These are phyloP conservation scores for Potentilla sterilis DNA, from an alignment of 306 rosid genomes.

Conservation along the genomic window DNA sequence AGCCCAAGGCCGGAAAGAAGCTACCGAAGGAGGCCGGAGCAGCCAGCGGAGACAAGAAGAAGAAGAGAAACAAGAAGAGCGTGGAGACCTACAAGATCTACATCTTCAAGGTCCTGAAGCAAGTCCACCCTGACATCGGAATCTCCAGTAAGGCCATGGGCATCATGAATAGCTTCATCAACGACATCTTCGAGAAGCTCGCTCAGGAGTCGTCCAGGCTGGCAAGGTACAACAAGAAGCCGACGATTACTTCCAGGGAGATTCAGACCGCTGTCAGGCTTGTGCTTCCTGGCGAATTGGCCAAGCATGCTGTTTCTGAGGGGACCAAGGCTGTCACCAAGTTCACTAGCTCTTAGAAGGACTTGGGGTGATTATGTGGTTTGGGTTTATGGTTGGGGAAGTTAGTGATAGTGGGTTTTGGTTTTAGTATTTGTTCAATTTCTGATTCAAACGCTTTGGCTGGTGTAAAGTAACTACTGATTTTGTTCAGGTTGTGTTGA, in stretches of 20 bases:
- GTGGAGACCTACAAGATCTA: constrained; percentile 71
- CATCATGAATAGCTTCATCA: constrained; percentile 77
- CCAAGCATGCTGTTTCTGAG: constrained; percentile 78
- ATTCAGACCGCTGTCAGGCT: constrained; percentile 75
- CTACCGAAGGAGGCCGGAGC: constrained; percentile 61
- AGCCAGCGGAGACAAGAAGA: constrained; percentile 55
- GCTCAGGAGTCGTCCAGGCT: constrained; percentile 68
- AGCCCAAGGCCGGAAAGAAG: constrained; percentile 79
- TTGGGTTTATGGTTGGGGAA: background rate
- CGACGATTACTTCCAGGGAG: constrained; percentile 70
- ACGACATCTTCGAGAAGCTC: constrained; percentile 77
- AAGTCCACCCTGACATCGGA: constrained; percentile 81
- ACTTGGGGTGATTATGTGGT: background rate
- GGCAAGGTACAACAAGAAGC: constrained; percentile 73
- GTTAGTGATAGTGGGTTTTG: background rate
- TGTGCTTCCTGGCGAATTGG: constrained; percentile 75
- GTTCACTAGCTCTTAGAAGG: constrained; percentile 58
- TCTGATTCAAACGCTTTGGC: background rate
- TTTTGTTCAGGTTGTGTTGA: background rate
- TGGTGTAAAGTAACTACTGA: background rate
- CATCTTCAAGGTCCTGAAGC: constrained; percentile 79
- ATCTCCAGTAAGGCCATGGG: constrained; percentile 88
- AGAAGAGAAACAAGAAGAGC: constrained; percentile 65
- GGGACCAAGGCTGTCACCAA: constrained; percentile 78
- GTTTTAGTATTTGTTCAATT: background rate